These are phyloP conservation scores for Cryptosporidium ryanae DNA, from an alignment of 169 alveolate species.

Conservation along the genomic window DNA sequence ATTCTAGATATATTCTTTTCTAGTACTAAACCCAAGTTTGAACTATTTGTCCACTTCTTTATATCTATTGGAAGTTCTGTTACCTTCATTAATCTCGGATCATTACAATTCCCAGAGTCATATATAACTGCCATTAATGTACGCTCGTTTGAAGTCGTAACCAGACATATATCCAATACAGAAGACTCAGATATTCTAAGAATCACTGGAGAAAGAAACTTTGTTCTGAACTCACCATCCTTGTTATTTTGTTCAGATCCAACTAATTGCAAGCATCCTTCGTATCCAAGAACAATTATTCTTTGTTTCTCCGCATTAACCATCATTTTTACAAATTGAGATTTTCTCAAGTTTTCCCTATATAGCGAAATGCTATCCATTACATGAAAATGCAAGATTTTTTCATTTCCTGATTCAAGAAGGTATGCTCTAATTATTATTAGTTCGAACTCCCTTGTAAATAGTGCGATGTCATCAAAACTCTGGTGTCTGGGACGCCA, in stretches of 20 bases:
- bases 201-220: constrained; percentile 30
- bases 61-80: constrained; percentile 46
- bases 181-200: constrained; percentile 50
- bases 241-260: constrained; percentile 9
- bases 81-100: constrained; percentile 55
- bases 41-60: constrained; percentile 45
- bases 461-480: constrained; percentile 43
- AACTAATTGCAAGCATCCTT: constrained; percentile 61
- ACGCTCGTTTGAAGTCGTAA: constrained; percentile 16
- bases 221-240: constrained; percentile 6
- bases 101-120: constrained; percentile 51
- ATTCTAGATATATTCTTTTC: constrained; percentile 18
- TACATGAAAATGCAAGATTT: constrained; percentile 20
- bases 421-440: constrained; percentile 33
- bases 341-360: constrained; percentile 55
- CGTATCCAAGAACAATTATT: constrained; percentile 46
- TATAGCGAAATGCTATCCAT: constrained; percentile 17
- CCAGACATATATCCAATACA: constrained; percentile 30
- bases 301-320: constrained; percentile 42
- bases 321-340: constrained; percentile 37
- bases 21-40: constrained; percentile 33
- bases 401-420: constrained; percentile 13
- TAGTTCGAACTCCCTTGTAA: constrained; percentile 40
- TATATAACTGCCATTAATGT: constrained; percentile 28
- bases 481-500: constrained; percentile 53